phyloP scores from a whole-genome alignment of 2,329 filamentous ascomycete genomes.

The Talaromyces sp. region DNA sequence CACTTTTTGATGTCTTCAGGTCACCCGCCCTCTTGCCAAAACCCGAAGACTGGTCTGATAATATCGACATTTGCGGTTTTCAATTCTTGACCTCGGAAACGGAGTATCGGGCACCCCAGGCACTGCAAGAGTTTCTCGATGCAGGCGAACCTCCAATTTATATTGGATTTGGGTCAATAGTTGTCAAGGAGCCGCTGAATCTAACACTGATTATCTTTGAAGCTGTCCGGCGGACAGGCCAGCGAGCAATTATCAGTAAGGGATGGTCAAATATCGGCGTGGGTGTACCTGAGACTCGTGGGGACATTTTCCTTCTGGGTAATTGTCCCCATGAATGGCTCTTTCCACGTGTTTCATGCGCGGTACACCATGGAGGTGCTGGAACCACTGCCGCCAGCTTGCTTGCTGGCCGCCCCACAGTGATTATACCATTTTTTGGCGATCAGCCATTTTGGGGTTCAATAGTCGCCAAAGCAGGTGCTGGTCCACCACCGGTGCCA shows the following conservation, averaged over 20 bases:
- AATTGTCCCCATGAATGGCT: slow-evolving; percentile 88
- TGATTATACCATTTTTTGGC: slow-evolving; percentile 82
- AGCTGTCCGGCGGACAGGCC: slow-evolving; percentile 60
- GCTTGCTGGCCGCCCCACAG: slow-evolving; percentile 70
- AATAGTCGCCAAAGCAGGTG: slow-evolving; percentile 68
- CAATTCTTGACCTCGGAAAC: slow-evolving; percentile 29
- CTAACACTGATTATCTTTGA: slow-evolving; percentile 71
- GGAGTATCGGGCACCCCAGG: slow-evolving; percentile 39
- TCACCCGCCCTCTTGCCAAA: slow-evolving; percentile 32
- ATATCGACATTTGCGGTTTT: slow-evolving; percentile 41
- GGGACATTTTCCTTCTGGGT: slow-evolving; percentile 75
- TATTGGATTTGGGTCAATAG: slow-evolving; percentile 78
- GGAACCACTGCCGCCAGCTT: slow-evolving; percentile 66
- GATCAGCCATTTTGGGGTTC: slow-evolving; percentile 76
- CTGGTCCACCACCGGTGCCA: slow-evolving; percentile 66
- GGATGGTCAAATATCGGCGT: slow-evolving; percentile 71
- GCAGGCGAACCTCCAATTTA: slow-evolving; percentile 70
- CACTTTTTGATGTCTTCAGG: background rate
- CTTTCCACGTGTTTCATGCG: slow-evolving; percentile 73
- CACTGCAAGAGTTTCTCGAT: slow-evolving; percentile 62
- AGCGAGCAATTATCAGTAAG: slow-evolving; percentile 75
- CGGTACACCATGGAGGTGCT: slow-evolving; percentile 63
- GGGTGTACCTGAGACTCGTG: slow-evolving; percentile 63
- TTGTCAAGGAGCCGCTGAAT: slow-evolving; percentile 68
- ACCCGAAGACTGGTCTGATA: slow-evolving; percentile 34